These are phyloP conservation scores for Dendrothele bispora DNA, from an alignment of 768 basidiomycete genomes.

Conservation along the genomic window DNA sequence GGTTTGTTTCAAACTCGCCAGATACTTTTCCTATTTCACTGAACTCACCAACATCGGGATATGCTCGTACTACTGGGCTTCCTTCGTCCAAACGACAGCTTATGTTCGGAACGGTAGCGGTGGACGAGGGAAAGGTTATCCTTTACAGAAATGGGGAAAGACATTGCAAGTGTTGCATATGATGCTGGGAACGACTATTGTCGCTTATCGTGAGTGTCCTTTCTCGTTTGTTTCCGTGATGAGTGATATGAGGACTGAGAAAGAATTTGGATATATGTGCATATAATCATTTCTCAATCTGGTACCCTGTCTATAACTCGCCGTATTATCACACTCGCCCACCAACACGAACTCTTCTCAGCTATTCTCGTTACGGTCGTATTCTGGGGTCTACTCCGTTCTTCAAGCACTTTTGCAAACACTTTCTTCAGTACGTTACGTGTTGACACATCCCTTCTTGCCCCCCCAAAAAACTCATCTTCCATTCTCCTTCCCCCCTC, in stretches of 20 bases:
- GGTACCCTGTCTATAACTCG: too few relatives aligned
- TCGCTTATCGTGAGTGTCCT: slow-evolving; percentile 54
- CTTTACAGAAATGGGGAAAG: slow-evolving; percentile 59
- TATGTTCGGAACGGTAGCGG: slow-evolving; percentile 33
- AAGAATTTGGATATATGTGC: too few relatives aligned
- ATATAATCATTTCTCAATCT: too few relatives aligned
- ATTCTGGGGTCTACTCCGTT: slow-evolving; percentile 57
- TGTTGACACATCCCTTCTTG: not conserved
- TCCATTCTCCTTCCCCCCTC: slow-evolving; percentile 11
- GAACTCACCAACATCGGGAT: slow-evolving; percentile 61
- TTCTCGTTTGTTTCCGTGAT: not conserved
- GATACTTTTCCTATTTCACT: slow-evolving; percentile 68
- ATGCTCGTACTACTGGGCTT: slow-evolving; percentile 60
- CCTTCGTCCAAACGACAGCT: slow-evolving; percentile 49
- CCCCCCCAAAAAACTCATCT: slow-evolving; percentile 12
- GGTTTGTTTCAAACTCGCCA: slow-evolving; percentile 19
- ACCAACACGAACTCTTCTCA: slow-evolving; percentile 19
- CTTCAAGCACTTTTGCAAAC: slow-evolving; percentile 38
- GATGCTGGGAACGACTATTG: slow-evolving; percentile 48
- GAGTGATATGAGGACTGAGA: too few relatives aligned
- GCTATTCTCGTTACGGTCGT: slow-evolving; percentile 66
- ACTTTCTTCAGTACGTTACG: slow-evolving; percentile 36
- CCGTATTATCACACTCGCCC: not conserved
- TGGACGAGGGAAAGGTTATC: slow-evolving; percentile 36
- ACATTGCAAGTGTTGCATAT: slow-evolving; percentile 57